Evolutionary conservation across 2,329 filamentous ascomycete genomes (phyloP), one percentile per base, ranked within the genome.

Genomic region (Herpotrichia juniperi): DNA sequence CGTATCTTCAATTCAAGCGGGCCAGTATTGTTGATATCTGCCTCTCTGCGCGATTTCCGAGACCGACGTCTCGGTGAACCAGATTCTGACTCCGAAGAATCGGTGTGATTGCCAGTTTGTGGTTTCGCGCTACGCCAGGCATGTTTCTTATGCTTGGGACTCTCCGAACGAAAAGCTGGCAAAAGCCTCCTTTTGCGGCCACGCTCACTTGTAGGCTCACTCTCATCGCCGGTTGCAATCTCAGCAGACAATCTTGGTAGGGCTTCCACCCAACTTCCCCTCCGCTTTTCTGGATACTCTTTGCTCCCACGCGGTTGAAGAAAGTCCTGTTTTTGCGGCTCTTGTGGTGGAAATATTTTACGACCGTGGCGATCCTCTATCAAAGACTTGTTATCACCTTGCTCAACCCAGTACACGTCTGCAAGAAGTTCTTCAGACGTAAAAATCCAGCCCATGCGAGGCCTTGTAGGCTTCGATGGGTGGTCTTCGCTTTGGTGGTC

Each of bases 381-480:
- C 24, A 92, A 79, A 46, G 81, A 82, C 70, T 93, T 96, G 73
- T 97, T 92, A 51, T 87, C 80, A 26, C 83, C 85, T 64, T 93
- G 87, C 69, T 97, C 91, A 19, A 96, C 77, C 94, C 94, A 99
- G 66, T 93, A 91, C 1, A 89, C 82, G 76, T 99, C 94, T 4
- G 93, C 93, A 42, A 97, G 78, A 72, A 97, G 82, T 69, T 97
- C 93, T 50, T 90, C 87, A 0, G 93, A 90, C 39, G 89, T 85
- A 16, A 93, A 85, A 32, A 85, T 82, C 94, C 94, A 97, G 66
- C 96, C 92, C 21, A 92, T 86, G 53, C 90, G 85, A 1, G 89
- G 87, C 43, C 91, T 84, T 50, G 87, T 86, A 3, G 84, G 78
- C 55, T 91, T 91, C 11, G 79, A 77, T 2, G 55, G 57, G 12